Conservation (phyloP, 2,329 filamentous ascomycete genomes). For the Graphiopsis chlorocephala region DNA sequence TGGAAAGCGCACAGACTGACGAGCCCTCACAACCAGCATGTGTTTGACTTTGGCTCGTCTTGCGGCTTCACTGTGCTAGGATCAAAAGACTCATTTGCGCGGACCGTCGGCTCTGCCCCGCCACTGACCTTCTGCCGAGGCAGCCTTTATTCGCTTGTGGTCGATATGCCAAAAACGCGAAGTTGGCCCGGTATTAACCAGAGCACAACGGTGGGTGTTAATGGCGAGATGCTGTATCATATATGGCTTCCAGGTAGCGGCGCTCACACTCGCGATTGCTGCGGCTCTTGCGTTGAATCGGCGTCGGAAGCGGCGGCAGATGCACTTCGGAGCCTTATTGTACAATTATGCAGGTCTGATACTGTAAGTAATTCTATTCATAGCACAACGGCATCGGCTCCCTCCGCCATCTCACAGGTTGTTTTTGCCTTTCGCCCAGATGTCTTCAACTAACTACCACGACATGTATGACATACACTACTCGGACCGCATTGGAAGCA, state of each 20-base stretch:
- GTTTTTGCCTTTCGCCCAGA: not conserved
- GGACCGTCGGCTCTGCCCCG: not conserved
- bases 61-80: not conserved
- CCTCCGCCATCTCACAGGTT: not conserved
- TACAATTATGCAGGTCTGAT: not conserved
- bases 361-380: not conserved
- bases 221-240: not conserved
- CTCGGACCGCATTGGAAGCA: not conserved
- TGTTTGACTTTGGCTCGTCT: not conserved
- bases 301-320: not conserved
- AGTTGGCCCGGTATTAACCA: not conserved
- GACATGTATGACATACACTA: not conserved
- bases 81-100: not conserved
- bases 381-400: not conserved
- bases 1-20: not conserved
- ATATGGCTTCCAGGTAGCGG: not conserved
- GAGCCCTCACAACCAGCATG: not conserved
- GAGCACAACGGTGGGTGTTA: not conserved
- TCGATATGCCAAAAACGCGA: not conserved
- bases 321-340: not conserved
- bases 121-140: not conserved
- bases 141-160: not conserved
- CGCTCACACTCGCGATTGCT: not conserved
- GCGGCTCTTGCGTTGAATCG: not conserved
- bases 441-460: not conserved